Conservation (phyloP, 2,329 filamentous ascomycete genomes). For the Epichloe gansuensis region DNA sequence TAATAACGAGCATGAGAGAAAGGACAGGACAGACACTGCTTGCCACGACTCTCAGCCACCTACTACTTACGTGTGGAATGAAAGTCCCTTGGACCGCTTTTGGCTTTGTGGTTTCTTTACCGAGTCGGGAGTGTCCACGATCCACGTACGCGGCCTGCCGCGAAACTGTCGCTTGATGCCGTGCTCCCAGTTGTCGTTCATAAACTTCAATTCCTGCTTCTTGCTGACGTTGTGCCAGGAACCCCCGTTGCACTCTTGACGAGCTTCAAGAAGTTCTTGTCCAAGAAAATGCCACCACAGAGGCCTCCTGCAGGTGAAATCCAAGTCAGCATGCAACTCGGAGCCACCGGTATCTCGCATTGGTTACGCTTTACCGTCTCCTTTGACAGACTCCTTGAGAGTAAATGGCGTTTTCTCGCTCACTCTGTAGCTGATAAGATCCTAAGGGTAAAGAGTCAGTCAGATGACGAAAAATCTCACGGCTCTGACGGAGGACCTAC, state of each 20-base stretch:
- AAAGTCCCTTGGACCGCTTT: background rate
- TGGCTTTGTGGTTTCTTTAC: background rate
- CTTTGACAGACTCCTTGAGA: conserved; percentile 25
- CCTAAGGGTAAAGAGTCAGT: conserved; percentile 13
- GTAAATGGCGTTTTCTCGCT: conserved; percentile 11
- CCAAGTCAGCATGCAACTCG: background rate
- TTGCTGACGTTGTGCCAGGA: background rate
- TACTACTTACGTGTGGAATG: background rate
- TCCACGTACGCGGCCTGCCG: conserved; percentile 8
- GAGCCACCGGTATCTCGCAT: accelerated
- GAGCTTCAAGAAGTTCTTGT: conserved; percentile 22
- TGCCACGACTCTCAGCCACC: background rate
- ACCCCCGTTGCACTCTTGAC: conserved; percentile 15
- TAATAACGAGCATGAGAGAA: background rate
- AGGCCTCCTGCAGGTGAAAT: conserved; percentile 17
- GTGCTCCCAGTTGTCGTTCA: conserved; percentile 19
- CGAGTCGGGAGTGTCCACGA: conserved; percentile 10
- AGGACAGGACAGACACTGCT: background rate
- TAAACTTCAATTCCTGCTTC: conserved; percentile 8
- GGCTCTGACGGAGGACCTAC: conserved; percentile 10
- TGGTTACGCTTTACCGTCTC: conserved; percentile 18
- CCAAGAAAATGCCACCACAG: conserved; percentile 28
- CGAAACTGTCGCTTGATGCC: conserved; percentile 17
- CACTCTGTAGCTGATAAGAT: conserved; percentile 29
- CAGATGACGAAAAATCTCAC: background rate